phyloP scores from a whole-genome alignment of 257 asterid genomes.

The Forsythia suspensa region DNA sequence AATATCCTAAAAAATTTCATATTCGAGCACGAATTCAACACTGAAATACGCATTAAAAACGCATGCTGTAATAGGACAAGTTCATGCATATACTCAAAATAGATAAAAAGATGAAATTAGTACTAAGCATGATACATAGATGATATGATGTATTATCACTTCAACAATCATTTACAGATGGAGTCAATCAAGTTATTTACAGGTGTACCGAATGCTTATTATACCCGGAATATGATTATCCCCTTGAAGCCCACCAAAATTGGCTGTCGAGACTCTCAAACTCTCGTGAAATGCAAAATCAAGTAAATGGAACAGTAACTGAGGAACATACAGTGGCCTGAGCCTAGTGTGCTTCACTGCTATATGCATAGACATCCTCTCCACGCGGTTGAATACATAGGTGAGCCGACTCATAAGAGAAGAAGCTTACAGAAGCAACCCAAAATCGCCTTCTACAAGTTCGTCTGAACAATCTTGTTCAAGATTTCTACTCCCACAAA shows the following conservation, averaged over 20 bases:
- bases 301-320: background rate
- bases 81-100: background rate
- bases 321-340: background rate
- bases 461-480: constrained; percentile 13
- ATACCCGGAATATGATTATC: background rate
- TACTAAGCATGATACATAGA: background rate
- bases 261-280: background rate
- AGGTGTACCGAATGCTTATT: background rate
- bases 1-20: background rate
- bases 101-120: background rate
- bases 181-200: background rate
- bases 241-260: background rate
- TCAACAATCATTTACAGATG: background rate
- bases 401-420: background rate
- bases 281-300: background rate
- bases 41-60: background rate
- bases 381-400: background rate
- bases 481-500: constrained; percentile 34
- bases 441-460: background rate
- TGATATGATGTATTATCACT: background rate
- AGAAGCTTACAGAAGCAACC: background rate
- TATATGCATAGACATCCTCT: background rate
- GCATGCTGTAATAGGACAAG: background rate
- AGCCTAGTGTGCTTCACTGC: background rate
- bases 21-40: background rate